Base-by-base conservation (phyloP, 805 yeast species). In the Starmerella asiatica region DNA sequence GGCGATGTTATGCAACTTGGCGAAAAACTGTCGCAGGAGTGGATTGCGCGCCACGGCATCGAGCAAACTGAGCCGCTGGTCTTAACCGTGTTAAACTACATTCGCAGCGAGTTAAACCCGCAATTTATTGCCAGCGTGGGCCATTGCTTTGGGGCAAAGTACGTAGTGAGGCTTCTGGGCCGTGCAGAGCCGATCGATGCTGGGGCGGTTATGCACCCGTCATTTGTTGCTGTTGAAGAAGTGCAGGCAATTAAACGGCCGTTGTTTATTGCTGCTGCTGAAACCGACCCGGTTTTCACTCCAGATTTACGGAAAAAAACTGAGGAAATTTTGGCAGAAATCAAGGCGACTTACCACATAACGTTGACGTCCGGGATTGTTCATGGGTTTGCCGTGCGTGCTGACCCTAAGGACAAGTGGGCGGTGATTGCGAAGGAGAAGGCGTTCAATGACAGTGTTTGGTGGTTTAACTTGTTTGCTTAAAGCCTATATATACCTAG, bases 71-170 rank as follows among this genome's bases (percentile, higher is more conserved):
- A 52, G 27, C 71, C 71, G 15, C 56, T 75, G 32, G 69, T 73
- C 32, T 67, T 67, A 28, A 58, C 57, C 4, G 79, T 70, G 50
- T 53, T 78, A 43, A 50, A 55, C 2, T 54, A 53, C 7, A 58
- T 79, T 41, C 69, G 62, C 44, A 51, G 55, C 21, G 70, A 68
- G 41, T 56, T 59, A 39, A 60, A 60, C n/a, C 71, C 73, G 15
- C 56, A 63, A 38, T 72, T 65, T 48, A 44, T 78, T 15, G 41
- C 39, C 23, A 20, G 48, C 18, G 75, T 70, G 32, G 94, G 95
- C 19, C 75, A 83, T 64, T 84, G 95, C 62, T 84, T 66, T 48
- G 95, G 95, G 56, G 94, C 83, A 30, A 79, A 76, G 58, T 75
- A 64, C 50, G 74, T 71, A 26, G 51, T 79, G 42, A 73, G 69